Conservation (phyloP, 2,329 filamentous ascomycete species). For the Epichloe gansuensis region DNA sequence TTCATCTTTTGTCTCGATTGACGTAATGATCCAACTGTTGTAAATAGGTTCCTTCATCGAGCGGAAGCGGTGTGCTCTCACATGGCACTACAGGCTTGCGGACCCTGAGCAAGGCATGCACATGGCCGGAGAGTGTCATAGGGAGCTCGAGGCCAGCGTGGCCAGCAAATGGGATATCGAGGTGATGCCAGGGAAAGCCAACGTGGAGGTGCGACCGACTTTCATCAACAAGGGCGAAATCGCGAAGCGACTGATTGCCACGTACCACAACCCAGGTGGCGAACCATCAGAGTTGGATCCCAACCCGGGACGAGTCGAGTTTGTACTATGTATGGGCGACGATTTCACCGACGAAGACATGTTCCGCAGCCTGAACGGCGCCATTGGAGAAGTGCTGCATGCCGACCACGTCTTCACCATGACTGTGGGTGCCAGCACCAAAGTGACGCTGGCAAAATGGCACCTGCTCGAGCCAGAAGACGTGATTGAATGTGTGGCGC, state of each 20-base stretch:
- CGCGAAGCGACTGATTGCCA: slow-evolving; percentile 65
- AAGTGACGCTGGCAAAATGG: slow-evolving; percentile 82
- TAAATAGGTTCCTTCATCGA: slow-evolving; percentile 73
- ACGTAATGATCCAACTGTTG: too few relatives aligned
- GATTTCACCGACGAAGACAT: slow-evolving; percentile 97
- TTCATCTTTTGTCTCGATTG: neutral
- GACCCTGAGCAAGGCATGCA: slow-evolving; percentile 75
- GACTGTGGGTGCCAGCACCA: slow-evolving; percentile 82
- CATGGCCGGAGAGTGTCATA: slow-evolving; percentile 69
- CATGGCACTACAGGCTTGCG: slow-evolving; percentile 91
- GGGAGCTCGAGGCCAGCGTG: slow-evolving; percentile 65
- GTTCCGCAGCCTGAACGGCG: slow-evolving; percentile 67
- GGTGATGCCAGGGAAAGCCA: slow-evolving; percentile 94
- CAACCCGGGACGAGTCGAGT: slow-evolving; percentile 51
- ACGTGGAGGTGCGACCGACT: slow-evolving; percentile 88
- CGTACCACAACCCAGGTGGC: slow-evolving; percentile 46
- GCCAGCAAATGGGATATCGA: slow-evolving; percentile 78
- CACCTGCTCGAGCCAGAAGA: slow-evolving; percentile 81
- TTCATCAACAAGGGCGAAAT: slow-evolving; percentile 99
- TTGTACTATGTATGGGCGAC: slow-evolving; percentile 83
- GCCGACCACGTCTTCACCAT: slow-evolving; percentile 70
- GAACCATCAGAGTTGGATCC: slow-evolving; percentile 31
- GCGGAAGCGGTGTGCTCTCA: slow-evolving; percentile 83
- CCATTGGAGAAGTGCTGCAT: slow-evolving; percentile 39
- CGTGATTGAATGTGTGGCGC: slow-evolving; percentile 57